phyloP scores from a whole-genome alignment of 345 rosid genomes.

The Brassica incana region DNA sequence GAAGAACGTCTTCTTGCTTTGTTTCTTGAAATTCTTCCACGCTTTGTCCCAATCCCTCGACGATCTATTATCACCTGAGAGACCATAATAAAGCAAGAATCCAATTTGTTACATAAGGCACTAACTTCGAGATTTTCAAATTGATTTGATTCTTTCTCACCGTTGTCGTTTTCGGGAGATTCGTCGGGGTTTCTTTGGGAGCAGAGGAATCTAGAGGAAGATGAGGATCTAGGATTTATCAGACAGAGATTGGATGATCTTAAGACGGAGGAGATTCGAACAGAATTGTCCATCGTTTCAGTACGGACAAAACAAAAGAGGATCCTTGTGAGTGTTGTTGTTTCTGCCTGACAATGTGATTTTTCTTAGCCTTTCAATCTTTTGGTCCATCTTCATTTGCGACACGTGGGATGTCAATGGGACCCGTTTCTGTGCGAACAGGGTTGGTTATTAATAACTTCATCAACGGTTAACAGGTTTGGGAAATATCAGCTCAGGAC shows the following conservation, averaged over 20 bases:
- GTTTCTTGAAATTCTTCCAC: slow-evolving; percentile 79
- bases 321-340: slow-evolving; percentile 4
- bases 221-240: slow-evolving; percentile 17
- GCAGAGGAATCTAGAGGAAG: slow-evolving; percentile 43
- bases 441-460: neutral
- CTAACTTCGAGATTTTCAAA: neutral
- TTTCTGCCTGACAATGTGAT: slow-evolving; percentile 28
- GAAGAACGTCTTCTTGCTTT: slow-evolving; percentile 68
- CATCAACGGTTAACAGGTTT: neutral
- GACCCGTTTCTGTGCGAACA: neutral
- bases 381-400: neutral
- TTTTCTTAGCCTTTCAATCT: slow-evolving; percentile 32
- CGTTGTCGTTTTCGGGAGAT: slow-evolving; percentile 41
- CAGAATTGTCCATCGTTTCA: slow-evolving; percentile 19
- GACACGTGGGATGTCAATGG: slow-evolving; percentile 21
- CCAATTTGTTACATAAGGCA: neutral
- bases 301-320: slow-evolving; percentile 21
- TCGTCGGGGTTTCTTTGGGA: slow-evolving; percentile 44
- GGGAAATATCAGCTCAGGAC: no score
- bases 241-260: slow-evolving; percentile 7
- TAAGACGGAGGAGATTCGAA: slow-evolving; percentile 15
- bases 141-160: slow-evolving; percentile 11
- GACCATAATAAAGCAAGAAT: neutral
- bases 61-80: slow-evolving; percentile 53
- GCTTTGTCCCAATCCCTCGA: slow-evolving; percentile 95